These are phyloP conservation scores for Monosporascus sp. DNA, from an alignment of 2,329 filamentous ascomycete genomes.

Conservation along the genomic window DNA sequence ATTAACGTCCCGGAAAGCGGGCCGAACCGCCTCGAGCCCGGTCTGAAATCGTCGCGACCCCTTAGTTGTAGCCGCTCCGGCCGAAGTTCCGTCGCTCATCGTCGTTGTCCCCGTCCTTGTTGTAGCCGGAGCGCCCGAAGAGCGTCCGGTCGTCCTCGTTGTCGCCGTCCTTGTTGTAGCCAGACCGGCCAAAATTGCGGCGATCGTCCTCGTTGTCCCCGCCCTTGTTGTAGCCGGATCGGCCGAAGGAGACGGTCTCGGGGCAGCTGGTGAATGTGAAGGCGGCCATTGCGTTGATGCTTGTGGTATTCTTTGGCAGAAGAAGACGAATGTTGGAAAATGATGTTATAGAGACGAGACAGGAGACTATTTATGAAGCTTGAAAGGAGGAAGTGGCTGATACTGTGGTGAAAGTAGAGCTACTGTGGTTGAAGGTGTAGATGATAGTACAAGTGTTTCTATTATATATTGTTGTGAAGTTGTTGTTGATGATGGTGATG, in stretches of 20 bases:
- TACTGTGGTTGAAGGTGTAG: conserved; percentile 3
- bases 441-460: conserved; percentile 3
- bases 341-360: background rate
- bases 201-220: conserved; percentile 23
- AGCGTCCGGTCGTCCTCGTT: conserved; percentile 30
- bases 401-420: background rate
- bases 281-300: conserved; percentile 30
- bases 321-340: background rate
- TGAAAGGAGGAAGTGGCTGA: conserved; percentile 3
- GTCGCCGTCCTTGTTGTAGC: conserved; percentile 40
- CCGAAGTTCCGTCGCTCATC: conserved; percentile 18
- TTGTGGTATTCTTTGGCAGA: background rate
- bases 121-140: conserved; percentile 28
- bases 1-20: background rate
- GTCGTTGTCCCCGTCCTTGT: conserved; percentile 25
- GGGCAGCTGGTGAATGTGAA: conserved; percentile 26
- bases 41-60: conserved; percentile 10
- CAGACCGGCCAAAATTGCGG: conserved; percentile 37
- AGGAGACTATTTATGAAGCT: background rate
- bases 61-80: conserved; percentile 24
- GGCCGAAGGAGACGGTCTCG: conserved; percentile 33
- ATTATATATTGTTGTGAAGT: conserved; percentile 7
- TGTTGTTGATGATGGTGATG: conserved; percentile 17
- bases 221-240: conserved; percentile 39
- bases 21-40: conserved; percentile 5